Evolutionary conservation across 805 yeast species (phyloP), one percentile per base, ranked within the genome.

Genomic region (Candida germanica): DNA sequence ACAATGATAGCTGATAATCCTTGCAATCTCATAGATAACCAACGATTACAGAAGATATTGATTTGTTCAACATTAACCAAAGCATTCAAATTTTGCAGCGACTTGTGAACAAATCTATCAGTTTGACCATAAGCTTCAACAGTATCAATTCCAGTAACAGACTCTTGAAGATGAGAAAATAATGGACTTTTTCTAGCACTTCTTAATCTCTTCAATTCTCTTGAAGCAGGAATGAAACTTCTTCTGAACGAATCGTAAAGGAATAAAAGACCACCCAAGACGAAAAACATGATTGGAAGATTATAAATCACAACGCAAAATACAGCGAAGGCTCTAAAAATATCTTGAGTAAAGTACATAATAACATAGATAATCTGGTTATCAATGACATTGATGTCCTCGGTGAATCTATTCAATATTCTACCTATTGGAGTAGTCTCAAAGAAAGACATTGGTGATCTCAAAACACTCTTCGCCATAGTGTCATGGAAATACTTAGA

Each of bases 381-480:
- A 42, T 65, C 69, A 33, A 64, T 51, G 3, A 48, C 48, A 29
- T 50, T 49, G 5, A 64, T 58, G 42, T 64, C 71, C 20, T 63
- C 66, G 5, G 69, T 47, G 37, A 64, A 64, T 39, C 69, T 49
- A 39, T 64, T 64, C 50, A 64, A 51, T 22, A 64, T 58, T 43
- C 69, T 44, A 3, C 69, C 71, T 21, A 61, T 49, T 2, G 71
- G 71, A 1, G 71, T 64, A 13, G 68, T 62, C 39, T 64, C 71
- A 34, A 64, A 64, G 36, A 63, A 64, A 11, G 64, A 54, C 71
- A 64, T 64, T 17, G 71, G 71, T 2, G 68, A 55, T 38, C 66
- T 51, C 36, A 64, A 50, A 1, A 64, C 59, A 8, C 56, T 42
- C 16, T 41, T 37, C 5, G 66, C 61, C 69, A 64, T 61, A 14